Evolutionary conservation across 805 yeast species (phyloP), one percentile per base, ranked within the genome.

Genomic region (Sugiyamaella chiloensis): DNA sequence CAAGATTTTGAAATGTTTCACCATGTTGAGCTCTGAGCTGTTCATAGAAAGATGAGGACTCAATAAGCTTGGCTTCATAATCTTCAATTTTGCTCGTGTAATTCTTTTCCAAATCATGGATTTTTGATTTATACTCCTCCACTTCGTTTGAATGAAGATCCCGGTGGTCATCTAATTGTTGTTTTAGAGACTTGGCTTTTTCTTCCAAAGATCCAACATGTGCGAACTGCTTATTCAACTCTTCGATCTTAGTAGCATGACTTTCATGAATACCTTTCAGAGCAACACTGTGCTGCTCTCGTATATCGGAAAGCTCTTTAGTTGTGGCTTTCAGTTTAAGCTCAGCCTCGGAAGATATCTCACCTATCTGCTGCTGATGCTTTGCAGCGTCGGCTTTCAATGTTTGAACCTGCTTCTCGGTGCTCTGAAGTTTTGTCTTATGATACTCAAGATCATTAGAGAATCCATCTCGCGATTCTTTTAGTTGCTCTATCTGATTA

Each of bases 401-500:
- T 11, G 42, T 27, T 11, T 29, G 24, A 24, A 41, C 26, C 42
- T 52, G 44, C 17, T 37, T 26, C 20, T 27, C 41, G 12, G 53
- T 48, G 2, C n/a, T 16, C 26, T 35, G 52, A 20, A 52, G 36
- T 34, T 51, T 42, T 11, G 46, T 45, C 36, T 47, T 46, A 5
- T 49, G 41, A 14, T 46, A 23, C 9, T 37, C 45, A 3, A 42
- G 45, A 29, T 20, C 32, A 19, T 26, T 16, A 9, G 23, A 8
- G 11, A 29, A 21, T 40, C 42, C 20, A 29, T 39, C 44, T 29
- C 43, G 27, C 32, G 42, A 31, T 20, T 47, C 27, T 43, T 63
- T 60, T 37, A 65, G 50, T 11, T 54, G 53, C 27, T 58, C 64
- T 17, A 68, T 52, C 26, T 62, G 61, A 3, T 57, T 51, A 1